Conservation (phyloP, 2,329 filamentous ascomycete genomes). For the Pestalotiopsis fici region DNA sequence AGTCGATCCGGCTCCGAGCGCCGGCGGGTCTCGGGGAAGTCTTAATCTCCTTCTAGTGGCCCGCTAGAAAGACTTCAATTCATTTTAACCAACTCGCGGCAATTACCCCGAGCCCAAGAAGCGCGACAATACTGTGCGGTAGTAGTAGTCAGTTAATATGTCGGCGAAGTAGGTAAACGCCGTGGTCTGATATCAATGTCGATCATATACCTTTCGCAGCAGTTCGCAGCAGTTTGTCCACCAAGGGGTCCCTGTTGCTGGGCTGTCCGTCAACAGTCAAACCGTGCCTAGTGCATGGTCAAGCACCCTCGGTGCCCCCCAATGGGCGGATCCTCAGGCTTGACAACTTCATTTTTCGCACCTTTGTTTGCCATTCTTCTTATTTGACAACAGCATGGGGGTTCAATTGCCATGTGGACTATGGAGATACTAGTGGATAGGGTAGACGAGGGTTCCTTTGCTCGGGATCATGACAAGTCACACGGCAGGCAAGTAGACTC, state of each 20-base stretch:
- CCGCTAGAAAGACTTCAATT: slow-evolving; percentile 5
- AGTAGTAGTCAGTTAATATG: no score
- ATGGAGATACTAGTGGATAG: background rate
- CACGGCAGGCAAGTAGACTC: background rate
- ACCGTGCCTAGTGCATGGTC: background rate
- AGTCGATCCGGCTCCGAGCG: background rate
- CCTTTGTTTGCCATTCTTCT: background rate
- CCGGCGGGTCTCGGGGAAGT: background rate
- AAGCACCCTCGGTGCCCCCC: background rate
- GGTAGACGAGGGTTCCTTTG: background rate
- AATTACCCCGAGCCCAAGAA: background rate
- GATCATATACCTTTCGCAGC: background rate
- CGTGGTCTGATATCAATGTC: background rate
- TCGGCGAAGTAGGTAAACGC: background rate
- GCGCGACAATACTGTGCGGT: background rate
- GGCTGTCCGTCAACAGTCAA: background rate
- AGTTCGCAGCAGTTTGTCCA: background rate
- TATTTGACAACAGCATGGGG: background rate
- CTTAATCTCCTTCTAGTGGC: slow-evolving; percentile 2
- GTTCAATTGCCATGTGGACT: background rate
- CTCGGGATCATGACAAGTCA: background rate
- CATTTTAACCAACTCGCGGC: background rate
- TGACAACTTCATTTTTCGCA: background rate
- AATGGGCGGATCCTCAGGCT: background rate
- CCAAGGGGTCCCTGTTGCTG: background rate